Percentiles rank a stretch among this genome's conserved stretches.
Evolutionary conservation across 805 yeast genomes (phyloP).

Genomic region (Priceomyces fermenticarens): DNA sequence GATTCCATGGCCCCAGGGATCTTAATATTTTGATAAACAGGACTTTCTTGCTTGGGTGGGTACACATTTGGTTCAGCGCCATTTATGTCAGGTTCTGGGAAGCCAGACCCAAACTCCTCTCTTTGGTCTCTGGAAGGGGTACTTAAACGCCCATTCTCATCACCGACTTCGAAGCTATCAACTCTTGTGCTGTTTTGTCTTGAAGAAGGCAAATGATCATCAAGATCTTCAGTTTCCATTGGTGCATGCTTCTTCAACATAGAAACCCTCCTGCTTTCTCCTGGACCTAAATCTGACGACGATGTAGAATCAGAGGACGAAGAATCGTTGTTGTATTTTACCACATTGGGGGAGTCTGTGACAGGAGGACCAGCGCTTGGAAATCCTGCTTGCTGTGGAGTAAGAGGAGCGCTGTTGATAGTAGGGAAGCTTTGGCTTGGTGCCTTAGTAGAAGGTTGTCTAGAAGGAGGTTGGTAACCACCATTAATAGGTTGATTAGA

Average conservation of each 20-base stretch:
- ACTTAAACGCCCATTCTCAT: constrained; percentile 30
- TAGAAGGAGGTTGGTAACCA: neutral
- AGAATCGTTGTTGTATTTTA: constrained; percentile 24
- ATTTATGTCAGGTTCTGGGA: constrained; percentile 12
- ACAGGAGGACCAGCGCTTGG: constrained; percentile 9
- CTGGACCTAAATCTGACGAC: constrained; percentile 23
- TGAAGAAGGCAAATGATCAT: constrained; percentile 9
- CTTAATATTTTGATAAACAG: no score
- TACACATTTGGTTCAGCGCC: neutral
- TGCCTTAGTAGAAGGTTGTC: neutral
- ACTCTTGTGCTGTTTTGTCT: constrained; percentile 19
- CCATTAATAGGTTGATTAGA: no score
- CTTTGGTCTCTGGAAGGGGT: constrained; percentile 23
- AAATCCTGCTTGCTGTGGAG: constrained; percentile 6
- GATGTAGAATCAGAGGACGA: neutral
- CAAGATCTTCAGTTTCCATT: constrained; percentile 8
- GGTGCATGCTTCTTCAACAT: constrained; percentile 34
- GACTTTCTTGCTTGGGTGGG: no score
- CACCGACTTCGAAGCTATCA: constrained; percentile 42
- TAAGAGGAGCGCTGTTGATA: constrained; percentile 5
- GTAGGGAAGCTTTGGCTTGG: constrained; percentile 1
- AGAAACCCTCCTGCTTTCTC: constrained; percentile 20
- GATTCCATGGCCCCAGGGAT: no score
- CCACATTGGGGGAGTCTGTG: constrained; percentile 30
- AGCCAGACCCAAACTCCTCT: constrained; percentile 8